A percentile compares a stretch with the other conserved stretches of the same genome.
These are phyloP conservation scores for Macadamia tetraphylla DNA, from an alignment of 164 flowering plant genomes.

Conservation along the genomic window DNA sequence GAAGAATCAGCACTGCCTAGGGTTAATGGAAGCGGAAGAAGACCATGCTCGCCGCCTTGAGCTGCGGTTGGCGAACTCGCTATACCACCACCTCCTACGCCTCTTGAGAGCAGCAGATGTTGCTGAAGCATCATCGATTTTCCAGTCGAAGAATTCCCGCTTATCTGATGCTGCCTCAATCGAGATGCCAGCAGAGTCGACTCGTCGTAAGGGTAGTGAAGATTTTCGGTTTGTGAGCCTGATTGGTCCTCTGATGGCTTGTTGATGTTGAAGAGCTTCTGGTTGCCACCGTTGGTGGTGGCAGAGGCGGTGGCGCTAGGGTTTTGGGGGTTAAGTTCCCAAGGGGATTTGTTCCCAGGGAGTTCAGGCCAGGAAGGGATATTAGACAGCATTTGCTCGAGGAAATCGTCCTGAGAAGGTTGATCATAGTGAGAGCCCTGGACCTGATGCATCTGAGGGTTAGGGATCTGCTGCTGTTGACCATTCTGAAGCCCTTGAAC, in stretches of 20 bases:
- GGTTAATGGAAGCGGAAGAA: conserved; percentile 30
- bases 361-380: conserved; percentile 45
- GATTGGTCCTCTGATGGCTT: conserved; percentile 23
- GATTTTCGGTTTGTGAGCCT: conserved; percentile 8
- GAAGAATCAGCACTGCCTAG: conserved; percentile 21
- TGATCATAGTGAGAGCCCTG: conserved; percentile 26
- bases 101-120: conserved; percentile 37
- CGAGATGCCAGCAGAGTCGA: conserved; percentile 47
- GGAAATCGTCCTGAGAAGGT: conserved; percentile 58
- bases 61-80: conserved; percentile 16
- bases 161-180: conserved; percentile 67
- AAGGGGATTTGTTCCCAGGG: conserved; percentile 23
- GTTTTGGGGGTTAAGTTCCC: conserved; percentile 30
- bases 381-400: conserved; percentile 77
- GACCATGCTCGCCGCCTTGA: conserved; percentile 19
- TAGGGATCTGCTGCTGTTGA: conserved; percentile 22
- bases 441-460: conserved; percentile 21
- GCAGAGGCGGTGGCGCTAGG: conserved; percentile 5
- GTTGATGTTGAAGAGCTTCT: conserved; percentile 19
- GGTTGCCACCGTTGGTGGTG: not conserved
- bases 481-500: conserved; percentile 32
- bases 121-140: conserved; percentile 41
- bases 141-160: conserved; percentile 29
- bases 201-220: conserved; percentile 31
- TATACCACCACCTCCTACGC: conserved; percentile 18